Base-by-base conservation (phyloP, 1,139 yeast species). In the Geotrichum carabidarum region DNA sequence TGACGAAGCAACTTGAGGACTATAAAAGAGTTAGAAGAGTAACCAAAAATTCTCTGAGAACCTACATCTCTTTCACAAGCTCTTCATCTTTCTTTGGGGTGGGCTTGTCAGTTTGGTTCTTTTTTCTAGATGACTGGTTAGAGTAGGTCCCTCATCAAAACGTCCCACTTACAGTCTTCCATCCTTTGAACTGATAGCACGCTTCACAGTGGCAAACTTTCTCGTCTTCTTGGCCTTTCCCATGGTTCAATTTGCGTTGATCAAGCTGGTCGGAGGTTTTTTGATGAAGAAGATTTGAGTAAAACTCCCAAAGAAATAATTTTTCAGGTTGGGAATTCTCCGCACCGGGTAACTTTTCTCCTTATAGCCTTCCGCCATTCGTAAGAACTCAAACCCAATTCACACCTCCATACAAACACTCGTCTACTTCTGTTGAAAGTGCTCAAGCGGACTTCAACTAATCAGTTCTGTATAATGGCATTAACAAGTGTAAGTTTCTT, bases 211-310 rank as follows among this genome's bases (percentile, higher is more conserved):
- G n/a, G 95, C 96, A 67, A 91, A 89, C 84, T 90, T 90, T 79
- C 98, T 82, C 22, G 98, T 93, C 75, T 91, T 93, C 75, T 86
- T 90, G 44, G 96, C 96, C 70, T 90, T 93, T 57, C 98, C 99
- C 99, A 93, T 93, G 53, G 37, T 62, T 48, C n/a, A 30, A 35
- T 56, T 18, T 32, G 36, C 22, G 44, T 17, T 40, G 18, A 40
- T 14, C n/a, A 22, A 22, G 30, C 14, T 12, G 17, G 11, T 42
- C 18, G 15, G 37, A 15, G 12, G 43, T 22, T 18, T 17, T 32
- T 6, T 35, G 38, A 36, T 22, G 18, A 32, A 37, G 22, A 40
- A 41, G 48, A 34, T 47, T 22, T 32, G 32, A 34, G 40, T 22
- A 43, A 27, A 41, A 11, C n/a, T 38, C 32, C 34, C 37, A 32